Evolutionary conservation across 1,284 basidiomycete species (phyloP), one percentile per base, ranked within the genome.

Genomic region (Heterobasidion occidentale): DNA sequence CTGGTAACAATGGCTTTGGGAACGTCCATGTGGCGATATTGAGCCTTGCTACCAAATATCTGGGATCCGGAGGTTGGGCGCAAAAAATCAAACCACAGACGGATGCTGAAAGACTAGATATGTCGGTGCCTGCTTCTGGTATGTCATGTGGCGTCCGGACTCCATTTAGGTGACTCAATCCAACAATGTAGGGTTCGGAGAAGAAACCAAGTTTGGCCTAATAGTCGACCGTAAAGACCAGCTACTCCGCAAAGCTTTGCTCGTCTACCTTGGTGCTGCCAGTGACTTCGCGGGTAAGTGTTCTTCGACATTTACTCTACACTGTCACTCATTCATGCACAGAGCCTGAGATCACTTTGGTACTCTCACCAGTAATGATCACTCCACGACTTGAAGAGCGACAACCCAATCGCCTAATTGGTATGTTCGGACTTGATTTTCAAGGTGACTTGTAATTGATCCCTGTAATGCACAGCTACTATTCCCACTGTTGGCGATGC

Each of bases 1-100:
- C 83, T 62, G 77, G 79, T 55, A 80, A 84, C 68, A 81, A 86
- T 2, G 86, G 88, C 5, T 94, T 92, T 65, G 92, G 93, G 3
- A 81, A 84, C 0, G 80, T 96, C 58, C 94, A 98, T 67, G 77
- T 83, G 3, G 87, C 92, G 0, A 82, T 96, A 17, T 75, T 96
- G 12, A 78, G 79, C 9, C 74, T 97, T 1, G 86, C 92, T 0
- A 86, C 93, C 19, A 79, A 81, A 61, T 88, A 83, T 64, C 78
- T 97, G n/a, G 82, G 84, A 17, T 75, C 74, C 46, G 77, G 80
- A 9, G 76, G 76, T 51, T 89, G 85, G 79, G 76, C 78, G 27
- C 74, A 80, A 33, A 72, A 71, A 34, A 74, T 94, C 1, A 70
- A 78, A 38, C 90, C 92, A 0, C 77, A 83, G 57, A 88, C 83